phyloP scores from a whole-genome alignment of 176 grass and related monocot genomes.

The Carex kokanica region DNA sequence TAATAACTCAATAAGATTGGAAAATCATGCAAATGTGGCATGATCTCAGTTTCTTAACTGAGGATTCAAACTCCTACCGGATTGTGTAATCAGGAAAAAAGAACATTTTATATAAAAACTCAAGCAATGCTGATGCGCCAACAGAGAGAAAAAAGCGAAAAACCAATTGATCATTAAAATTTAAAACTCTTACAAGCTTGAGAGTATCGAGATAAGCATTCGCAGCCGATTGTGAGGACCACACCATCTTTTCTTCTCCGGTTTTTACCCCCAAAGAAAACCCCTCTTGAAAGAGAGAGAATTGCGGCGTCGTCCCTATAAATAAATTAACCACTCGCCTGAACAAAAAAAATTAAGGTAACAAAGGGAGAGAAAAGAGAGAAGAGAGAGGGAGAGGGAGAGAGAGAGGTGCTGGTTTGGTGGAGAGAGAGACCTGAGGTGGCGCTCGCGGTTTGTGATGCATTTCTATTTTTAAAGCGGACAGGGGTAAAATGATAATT shows the following conservation, averaged over 20 bases:
- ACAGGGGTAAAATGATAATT: background rate
- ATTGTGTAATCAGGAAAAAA: background rate
- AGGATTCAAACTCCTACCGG: background rate
- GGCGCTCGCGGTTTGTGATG: background rate
- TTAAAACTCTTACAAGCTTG: constrained; percentile 26
- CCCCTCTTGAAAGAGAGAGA: background rate
- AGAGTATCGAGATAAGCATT: constrained; percentile 41
- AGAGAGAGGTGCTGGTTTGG: background rate
- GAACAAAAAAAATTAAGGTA: background rate
- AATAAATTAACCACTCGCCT: constrained; percentile 7
- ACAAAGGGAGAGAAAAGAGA: background rate
- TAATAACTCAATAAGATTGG: background rate
- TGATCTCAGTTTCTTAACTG: background rate
- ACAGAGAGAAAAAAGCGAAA: background rate
- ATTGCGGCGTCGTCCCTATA: background rate
- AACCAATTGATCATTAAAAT: background rate
- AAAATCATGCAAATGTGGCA: background rate
- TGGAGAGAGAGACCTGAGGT: background rate
- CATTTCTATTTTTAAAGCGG: constrained; percentile 18
- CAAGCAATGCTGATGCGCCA: background rate
- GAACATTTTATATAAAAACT: background rate
- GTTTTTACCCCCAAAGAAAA: background rate
- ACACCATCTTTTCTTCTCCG: constrained; percentile 22
- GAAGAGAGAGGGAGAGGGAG: background rate
- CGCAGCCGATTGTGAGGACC: constrained; percentile 31